These are phyloP conservation scores for Ascochyta fabae DNA, from an alignment of 2,329 filamentous ascomycete species.

Conservation along the genomic window DNA sequence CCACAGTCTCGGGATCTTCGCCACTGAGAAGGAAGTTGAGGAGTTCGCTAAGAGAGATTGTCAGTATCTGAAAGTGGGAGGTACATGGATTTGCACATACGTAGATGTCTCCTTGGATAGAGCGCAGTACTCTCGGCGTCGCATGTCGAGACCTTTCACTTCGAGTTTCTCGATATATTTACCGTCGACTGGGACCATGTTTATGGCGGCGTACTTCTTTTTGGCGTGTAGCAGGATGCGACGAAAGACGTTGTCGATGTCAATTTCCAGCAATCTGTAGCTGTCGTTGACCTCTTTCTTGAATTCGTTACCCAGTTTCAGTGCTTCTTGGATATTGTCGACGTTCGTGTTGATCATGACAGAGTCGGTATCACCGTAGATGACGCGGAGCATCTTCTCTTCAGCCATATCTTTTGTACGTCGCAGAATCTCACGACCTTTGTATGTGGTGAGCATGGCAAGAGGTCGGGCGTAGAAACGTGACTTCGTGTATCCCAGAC, in stretches of 20 bases:
- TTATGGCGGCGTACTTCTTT: conserved; percentile 99
- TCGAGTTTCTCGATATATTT: conserved; percentile 95
- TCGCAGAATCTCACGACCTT: conserved; percentile 94
- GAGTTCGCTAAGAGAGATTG: conserved; percentile 62
- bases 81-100: conserved; percentile 39
- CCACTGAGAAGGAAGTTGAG: conserved; percentile 95
- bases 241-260: conserved; percentile 97
- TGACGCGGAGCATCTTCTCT: conserved; percentile 87
- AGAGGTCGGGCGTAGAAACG: conserved; percentile 96
- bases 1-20: conserved; percentile 85
- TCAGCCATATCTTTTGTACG: conserved; percentile 97
- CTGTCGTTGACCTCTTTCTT: conserved; percentile 93
- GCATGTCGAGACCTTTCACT: conserved; percentile 98
- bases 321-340: conserved; percentile 86
- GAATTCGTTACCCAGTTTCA: conserved; percentile 93
- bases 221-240: conserved; percentile 93
- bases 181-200: conserved; percentile 85
- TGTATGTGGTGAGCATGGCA: conserved; percentile 94
- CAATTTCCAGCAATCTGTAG: conserved; percentile 92
- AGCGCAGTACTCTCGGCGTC: conserved; percentile 92
- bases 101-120: conserved; percentile 93
- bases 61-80: conserved; percentile 13
- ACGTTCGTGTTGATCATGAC: conserved; percentile 99
- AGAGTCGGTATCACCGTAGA: conserved; percentile 98
- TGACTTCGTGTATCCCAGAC: conserved; percentile 94